A percentile compares a stretch with the other conserved stretches of the same genome.
Conservation (phyloP, 805 yeast species). For the Sungouiella thailandica region DNA sequence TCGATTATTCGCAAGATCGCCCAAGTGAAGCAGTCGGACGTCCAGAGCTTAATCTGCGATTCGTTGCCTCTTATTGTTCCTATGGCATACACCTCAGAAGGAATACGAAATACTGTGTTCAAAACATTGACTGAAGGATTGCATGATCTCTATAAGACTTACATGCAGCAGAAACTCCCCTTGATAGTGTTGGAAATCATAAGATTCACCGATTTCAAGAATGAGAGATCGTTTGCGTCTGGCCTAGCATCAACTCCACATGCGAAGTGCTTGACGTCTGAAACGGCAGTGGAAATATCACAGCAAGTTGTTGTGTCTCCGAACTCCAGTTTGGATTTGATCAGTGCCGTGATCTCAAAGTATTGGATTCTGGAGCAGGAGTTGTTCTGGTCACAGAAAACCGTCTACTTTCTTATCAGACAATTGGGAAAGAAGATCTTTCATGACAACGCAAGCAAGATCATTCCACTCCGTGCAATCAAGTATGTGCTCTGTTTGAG, state of each 20-base stretch:
- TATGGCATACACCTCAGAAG: constrained; percentile 37
- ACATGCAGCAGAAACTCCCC: constrained; percentile 20
- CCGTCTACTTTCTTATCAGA: constrained; percentile 35
- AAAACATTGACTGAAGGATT: constrained; percentile 11
- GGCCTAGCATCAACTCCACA: background rate
- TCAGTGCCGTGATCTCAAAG: constrained; percentile 20
- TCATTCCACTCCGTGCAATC: constrained; percentile 27
- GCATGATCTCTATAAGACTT: constrained; percentile 17
- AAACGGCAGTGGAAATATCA: background rate
- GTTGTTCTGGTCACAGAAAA: constrained; percentile 31
- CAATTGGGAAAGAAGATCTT: constrained; percentile 9
- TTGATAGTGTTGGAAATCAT: constrained; percentile 35
- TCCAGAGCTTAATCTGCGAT: constrained; percentile 20
- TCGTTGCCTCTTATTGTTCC: constrained; percentile 39
- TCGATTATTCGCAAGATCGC: constrained; percentile 10
- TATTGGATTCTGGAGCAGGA: constrained; percentile 8
- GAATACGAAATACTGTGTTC: constrained; percentile 31
- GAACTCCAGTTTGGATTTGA: constrained; percentile 22
- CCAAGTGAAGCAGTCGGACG: constrained; percentile 9
- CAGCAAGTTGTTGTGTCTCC: constrained; percentile 15
- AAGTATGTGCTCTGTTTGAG: constrained; percentile 32
- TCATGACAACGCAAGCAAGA: constrained; percentile 15
- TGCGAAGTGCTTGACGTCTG: background rate
- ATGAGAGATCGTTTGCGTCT: constrained; percentile 13
- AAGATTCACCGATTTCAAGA: constrained; percentile 35